phyloP scores from a whole-genome alignment of 495 filamentous ascomycete species.

The Penicillium riverlandense region DNA sequence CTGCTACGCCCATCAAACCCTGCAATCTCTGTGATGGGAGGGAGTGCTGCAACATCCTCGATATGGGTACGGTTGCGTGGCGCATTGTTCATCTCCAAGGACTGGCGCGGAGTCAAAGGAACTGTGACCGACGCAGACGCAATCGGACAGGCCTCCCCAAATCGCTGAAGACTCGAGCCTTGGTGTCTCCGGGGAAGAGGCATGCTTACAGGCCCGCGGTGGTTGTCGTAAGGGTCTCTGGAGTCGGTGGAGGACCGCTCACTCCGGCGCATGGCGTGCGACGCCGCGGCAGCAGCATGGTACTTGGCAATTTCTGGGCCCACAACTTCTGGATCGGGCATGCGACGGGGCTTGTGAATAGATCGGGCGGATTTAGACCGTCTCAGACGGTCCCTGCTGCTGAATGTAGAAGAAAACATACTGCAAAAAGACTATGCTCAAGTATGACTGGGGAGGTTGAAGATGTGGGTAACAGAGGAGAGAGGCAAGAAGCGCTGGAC shows the following conservation, averaged over 20 bases:
- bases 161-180: conserved; percentile 6
- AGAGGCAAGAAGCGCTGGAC: not conserved
- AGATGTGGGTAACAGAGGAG: conserved; percentile 2
- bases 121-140: not conserved
- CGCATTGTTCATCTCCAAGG: not conserved
- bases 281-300: conserved; percentile 64
- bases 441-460: conserved; percentile 3
- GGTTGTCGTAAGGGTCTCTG: conserved; percentile 21
- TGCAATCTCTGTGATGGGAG: conserved; percentile 26
- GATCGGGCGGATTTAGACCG: conserved; percentile 60
- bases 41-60: conserved; percentile 18
- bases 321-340: conserved; percentile 31
- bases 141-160: conserved; percentile 3
- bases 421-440: conserved; percentile 5
- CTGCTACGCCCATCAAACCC: conserved; percentile 53
- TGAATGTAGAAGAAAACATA: conserved; percentile 21
- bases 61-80: conserved; percentile 3
- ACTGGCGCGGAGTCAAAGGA: conserved; percentile 2
- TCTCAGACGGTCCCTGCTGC: conserved; percentile 39
- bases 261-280: conserved; percentile 54
- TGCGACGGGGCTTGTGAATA: conserved; percentile 30
- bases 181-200: conserved; percentile 29
- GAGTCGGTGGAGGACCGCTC: conserved; percentile 31
- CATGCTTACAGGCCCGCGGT: conserved; percentile 28
- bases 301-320: conserved; percentile 48